Conservation (phyloP, 1,284 basidiomycete species). For the Tilletia horrida region DNA sequence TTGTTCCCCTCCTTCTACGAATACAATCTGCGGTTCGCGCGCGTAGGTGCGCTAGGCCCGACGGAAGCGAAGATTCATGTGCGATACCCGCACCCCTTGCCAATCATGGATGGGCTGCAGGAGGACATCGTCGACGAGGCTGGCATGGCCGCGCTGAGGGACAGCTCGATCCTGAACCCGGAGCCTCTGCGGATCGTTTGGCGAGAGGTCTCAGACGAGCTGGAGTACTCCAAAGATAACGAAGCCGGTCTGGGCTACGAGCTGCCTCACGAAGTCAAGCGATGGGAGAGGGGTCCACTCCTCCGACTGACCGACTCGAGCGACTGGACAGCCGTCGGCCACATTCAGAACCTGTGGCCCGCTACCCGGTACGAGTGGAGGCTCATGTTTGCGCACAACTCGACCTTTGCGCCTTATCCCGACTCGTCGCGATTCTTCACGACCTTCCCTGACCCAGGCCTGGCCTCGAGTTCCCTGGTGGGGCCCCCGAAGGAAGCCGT, state of each 20-base stretch:
- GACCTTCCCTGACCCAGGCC: slow-evolving; percentile 60
- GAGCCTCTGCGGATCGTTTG: slow-evolving; percentile 44
- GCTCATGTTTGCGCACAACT: slow-evolving; percentile 49
- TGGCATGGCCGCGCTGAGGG: slow-evolving; percentile 23
- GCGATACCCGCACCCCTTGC: slow-evolving; percentile 47
- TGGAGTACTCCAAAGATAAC: slow-evolving; percentile 1
- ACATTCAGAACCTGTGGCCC: slow-evolving; percentile 66
- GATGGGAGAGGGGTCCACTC: slow-evolving; percentile 52
- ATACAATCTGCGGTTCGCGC: slow-evolving; percentile 47
- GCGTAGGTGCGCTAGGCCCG: slow-evolving; percentile 45
- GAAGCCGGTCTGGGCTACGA: slow-evolving; percentile 18
- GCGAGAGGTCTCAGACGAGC: slow-evolving; percentile 19
- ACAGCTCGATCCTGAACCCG: slow-evolving; percentile 27
- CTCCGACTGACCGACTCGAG: slow-evolving; percentile 54
- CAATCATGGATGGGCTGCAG: slow-evolving; percentile 37
- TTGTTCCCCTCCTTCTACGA: slow-evolving; percentile 52
- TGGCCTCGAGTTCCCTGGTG: background rate
- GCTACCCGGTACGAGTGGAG: slow-evolving; percentile 71
- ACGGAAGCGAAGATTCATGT: slow-evolving; percentile 46
- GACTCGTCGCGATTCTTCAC: slow-evolving; percentile 57
- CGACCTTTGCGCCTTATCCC: slow-evolving; percentile 26
- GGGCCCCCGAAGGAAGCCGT: background rate
- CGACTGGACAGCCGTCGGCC: slow-evolving; percentile 68
- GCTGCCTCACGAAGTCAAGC: slow-evolving; percentile 31
- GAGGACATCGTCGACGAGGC: slow-evolving; percentile 31